These are phyloP conservation scores for Tylopilus sp. DNA, from an alignment of 1,284 basidiomycete genomes.

Conservation along the genomic window DNA sequence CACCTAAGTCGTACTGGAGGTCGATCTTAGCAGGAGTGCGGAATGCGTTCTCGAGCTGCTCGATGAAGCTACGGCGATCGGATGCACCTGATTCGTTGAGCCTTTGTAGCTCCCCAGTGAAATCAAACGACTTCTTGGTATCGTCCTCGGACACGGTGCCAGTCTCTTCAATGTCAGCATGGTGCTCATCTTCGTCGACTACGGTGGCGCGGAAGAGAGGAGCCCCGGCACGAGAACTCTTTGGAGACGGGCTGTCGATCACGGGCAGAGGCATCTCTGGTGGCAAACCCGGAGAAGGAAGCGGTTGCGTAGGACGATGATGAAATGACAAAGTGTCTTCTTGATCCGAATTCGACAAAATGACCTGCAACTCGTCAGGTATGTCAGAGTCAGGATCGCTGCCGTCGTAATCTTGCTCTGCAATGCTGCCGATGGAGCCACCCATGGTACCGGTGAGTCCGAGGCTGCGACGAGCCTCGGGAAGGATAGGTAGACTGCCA, in stretches of 20 bases:
- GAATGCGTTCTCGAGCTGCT: slow-evolving; percentile 78
- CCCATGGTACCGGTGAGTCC: slow-evolving; percentile 67
- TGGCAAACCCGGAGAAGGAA: slow-evolving; percentile 44
- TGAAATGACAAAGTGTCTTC: slow-evolving; percentile 47
- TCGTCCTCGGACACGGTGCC: slow-evolving; percentile 49
- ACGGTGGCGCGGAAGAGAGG: slow-evolving; percentile 49
- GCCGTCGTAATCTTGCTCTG: slow-evolving; percentile 45
- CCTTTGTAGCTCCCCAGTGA: slow-evolving; percentile 74
- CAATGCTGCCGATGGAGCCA: slow-evolving; percentile 47
- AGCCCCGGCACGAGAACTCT: slow-evolving; percentile 16
- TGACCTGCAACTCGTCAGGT: slow-evolving; percentile 67
- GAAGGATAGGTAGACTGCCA: slow-evolving; percentile 43
- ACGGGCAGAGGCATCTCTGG: slow-evolving; percentile 43
- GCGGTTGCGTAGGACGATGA: slow-evolving; percentile 8
- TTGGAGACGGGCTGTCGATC: slow-evolving; percentile 17
- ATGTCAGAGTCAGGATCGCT: slow-evolving; percentile 73
- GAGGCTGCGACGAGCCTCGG: slow-evolving; percentile 52
- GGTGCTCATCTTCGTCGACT: slow-evolving; percentile 46
- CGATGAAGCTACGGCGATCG: slow-evolving; percentile 75
- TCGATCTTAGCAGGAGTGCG: slow-evolving; percentile 68
- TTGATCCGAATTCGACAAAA: slow-evolving; percentile 54
- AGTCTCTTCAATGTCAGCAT: slow-evolving; percentile 49
- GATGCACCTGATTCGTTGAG: slow-evolving; percentile 69
- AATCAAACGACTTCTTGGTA: slow-evolving; percentile 82
- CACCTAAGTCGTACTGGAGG: slow-evolving; percentile 48